Base-by-base conservation (phyloP, 768 basidiomycete genomes). In the Pisolithus orientalis region DNA sequence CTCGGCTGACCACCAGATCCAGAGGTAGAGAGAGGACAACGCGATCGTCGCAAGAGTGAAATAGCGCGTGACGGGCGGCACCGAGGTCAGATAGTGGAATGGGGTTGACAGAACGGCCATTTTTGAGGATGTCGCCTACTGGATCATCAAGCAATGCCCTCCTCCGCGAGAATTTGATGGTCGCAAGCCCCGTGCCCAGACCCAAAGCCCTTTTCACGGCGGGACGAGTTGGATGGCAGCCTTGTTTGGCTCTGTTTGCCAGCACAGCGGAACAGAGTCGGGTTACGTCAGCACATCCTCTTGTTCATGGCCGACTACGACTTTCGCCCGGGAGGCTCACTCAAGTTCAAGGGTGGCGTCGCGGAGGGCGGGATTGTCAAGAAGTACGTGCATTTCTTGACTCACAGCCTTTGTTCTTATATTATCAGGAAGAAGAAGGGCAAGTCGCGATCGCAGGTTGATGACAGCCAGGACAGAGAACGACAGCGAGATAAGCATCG, bases 341-440 rank as follows among this genome's bases (percentile, higher is more conserved):
- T 94, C 66, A 94, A 92, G 69, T 78, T 94, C 63, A 94, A 93
- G 73, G 82, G 87, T n/a, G 83, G 80, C 34, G 84, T 85, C 32
- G 74, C 75, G 27, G 90, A 88, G 58, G 90, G 87, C 52, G 87
- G 88, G 3, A 77, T 87, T 52, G 82, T 84, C 44, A 93, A 93
- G 70, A 93, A 92, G 91, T 90, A 58, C 57, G 82, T 67, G 2
- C 52, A 13, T 40, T 27, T 54, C 21, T 38, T 56, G 38, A 17
- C 13, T 31, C 13, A 44, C 55, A 27, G 14, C 13, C 14, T n/a
- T 46, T 44, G 13, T n/a, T 47, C 58, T 53, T 50, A 51, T 50
- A 44, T 56, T 37, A 24, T 59, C 64, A 89, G 86, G 75, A 93
- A 90, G 77, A 93, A 92, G 80, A 89, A 88, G 70, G 70, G 71